Conservation (phyloP, 140 eudicot species). For the Cichorium intybus region DNA sequence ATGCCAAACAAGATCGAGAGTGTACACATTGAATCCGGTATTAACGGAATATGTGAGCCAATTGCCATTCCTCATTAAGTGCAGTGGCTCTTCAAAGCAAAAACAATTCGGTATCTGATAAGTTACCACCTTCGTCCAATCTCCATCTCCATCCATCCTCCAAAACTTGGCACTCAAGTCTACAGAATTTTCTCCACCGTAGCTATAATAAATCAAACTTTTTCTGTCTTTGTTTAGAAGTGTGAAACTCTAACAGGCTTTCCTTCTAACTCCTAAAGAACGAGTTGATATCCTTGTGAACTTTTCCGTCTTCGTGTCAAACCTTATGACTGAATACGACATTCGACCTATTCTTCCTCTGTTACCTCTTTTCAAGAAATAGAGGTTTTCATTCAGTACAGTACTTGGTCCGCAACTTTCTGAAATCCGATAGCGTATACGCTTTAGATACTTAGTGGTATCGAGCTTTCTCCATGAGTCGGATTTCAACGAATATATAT, state of each 20-base stretch:
- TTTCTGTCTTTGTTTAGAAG: background rate
- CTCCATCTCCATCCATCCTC: background rate
- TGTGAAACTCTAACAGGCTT: no score
- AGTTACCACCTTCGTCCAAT: no score
- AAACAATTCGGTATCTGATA: no score
- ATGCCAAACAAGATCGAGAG: background rate
- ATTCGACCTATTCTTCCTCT: no score
- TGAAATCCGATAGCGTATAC: no score
- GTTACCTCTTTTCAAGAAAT: background rate
- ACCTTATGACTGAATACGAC: no score
- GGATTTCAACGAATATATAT: no score
- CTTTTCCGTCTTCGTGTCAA: no score
- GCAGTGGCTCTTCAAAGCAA: background rate
- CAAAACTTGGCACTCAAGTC: background rate
- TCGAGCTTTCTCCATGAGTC: no score
- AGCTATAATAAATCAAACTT: background rate
- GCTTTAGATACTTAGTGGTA: no score
- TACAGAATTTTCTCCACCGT: background rate
- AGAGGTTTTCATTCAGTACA: constrained; percentile 2
- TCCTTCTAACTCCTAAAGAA: background rate
- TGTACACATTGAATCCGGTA: background rate
- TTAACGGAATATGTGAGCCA: background rate
- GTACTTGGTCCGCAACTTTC: no score
- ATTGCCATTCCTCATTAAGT: constrained; percentile 5
- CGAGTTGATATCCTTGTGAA: background rate